A percentile compares a stretch with the other conserved stretches of the same genome.
phyloP scores from a whole-genome alignment of 768 basidiomycete genomes.

The Coprinellus micaceus region DNA sequence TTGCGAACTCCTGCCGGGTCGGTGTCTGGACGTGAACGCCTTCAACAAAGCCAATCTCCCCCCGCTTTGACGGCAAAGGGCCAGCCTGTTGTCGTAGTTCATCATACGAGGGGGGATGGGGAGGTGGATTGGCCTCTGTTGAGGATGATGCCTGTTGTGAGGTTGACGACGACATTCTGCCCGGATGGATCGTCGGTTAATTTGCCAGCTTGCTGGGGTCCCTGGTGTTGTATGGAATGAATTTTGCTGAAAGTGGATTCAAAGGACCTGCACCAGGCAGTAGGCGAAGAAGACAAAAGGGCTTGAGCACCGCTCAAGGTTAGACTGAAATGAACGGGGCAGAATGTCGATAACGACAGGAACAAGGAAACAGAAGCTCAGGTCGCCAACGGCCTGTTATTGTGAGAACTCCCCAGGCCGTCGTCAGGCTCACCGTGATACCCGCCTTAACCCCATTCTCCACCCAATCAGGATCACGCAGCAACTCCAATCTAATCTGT shows the following conservation, averaged over 20 bases:
- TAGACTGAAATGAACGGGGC: conserved; percentile 9
- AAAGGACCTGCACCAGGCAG: conserved; percentile 6
- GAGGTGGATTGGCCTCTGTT: no score
- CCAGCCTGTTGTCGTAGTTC: conserved; percentile 49
- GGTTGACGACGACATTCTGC: conserved; percentile 14
- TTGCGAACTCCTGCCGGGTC: conserved; percentile 37
- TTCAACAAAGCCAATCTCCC: conserved; percentile 62
- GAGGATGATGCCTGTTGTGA: conserved; percentile 2
- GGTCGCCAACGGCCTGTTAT: neutral
- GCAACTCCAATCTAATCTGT: neutral
- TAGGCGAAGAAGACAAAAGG: neutral
- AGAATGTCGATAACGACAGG: conserved; percentile 15
- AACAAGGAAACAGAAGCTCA: conserved; percentile 9
- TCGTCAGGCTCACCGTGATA: neutral
- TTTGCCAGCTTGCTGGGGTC: neutral
- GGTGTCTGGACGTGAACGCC: conserved; percentile 27
- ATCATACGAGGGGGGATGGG: conserved; percentile 10
- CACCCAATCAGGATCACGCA: neutral
- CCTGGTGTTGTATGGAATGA: neutral
- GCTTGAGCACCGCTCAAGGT: conserved; percentile 16
- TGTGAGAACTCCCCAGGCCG: neutral
- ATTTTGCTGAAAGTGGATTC: neutral
- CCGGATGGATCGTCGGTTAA: neutral
- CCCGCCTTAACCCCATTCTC: neutral
- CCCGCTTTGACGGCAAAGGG: conserved; percentile 59